Conservation (phyloP, 2,329 filamentous ascomycete genomes). For the Tricladium varicosporioides region DNA sequence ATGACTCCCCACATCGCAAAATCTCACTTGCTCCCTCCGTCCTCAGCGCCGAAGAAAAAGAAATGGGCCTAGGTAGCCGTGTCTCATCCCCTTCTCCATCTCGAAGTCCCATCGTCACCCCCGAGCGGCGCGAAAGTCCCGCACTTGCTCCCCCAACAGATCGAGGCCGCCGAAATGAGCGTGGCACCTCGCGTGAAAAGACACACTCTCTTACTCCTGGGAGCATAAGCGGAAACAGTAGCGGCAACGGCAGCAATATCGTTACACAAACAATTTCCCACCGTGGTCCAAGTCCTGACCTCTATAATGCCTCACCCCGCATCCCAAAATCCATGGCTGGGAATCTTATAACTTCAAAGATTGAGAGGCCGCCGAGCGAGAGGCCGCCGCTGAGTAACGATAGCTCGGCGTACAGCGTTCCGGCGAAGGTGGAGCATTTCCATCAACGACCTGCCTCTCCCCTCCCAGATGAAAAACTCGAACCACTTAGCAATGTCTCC, state of each 20-base stretch:
- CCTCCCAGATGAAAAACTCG: too few species aligned
- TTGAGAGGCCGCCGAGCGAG: not conserved
- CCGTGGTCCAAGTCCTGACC: conserved; percentile 20
- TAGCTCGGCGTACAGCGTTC: not conserved
- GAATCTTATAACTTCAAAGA: not conserved
- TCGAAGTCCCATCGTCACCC: conserved; percentile 4
- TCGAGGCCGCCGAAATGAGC: not conserved
- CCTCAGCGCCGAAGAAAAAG: conserved; percentile 6
- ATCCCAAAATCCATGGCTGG: conserved; percentile 14
- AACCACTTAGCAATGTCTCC: too few species aligned
- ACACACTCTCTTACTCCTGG: too few species aligned
- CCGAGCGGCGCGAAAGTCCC: not conserved
- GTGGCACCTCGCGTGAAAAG: conserved; percentile 5
- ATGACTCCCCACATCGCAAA: not conserved
- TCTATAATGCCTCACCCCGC: conserved; percentile 37
- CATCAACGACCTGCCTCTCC: too few species aligned
- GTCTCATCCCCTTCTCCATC: not conserved
- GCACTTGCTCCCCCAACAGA: not conserved
- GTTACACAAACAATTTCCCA: not conserved
- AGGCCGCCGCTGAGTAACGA: not conserved
- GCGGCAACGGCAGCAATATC: too few species aligned
- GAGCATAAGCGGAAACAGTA: too few species aligned
- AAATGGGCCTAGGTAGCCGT: not conserved
- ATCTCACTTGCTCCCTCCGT: not conserved
- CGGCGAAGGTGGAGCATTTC: too few species aligned